Evolutionary conservation across 2,329 filamentous ascomycete species (phyloP).

Genomic region (Blastomyces parvus): DNA sequence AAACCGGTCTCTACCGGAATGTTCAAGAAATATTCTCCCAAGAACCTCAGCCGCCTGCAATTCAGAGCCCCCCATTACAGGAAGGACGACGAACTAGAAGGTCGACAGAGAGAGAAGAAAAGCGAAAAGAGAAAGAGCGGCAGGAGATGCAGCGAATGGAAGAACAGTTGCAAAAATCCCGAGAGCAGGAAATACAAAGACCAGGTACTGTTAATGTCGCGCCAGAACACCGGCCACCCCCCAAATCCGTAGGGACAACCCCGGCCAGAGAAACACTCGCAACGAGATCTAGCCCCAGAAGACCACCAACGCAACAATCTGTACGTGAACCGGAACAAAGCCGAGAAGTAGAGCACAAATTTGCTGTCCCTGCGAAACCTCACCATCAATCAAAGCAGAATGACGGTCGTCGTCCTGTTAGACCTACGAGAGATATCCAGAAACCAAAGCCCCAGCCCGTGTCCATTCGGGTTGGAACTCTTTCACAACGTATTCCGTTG

Average conservation of each 20-base stretch:
- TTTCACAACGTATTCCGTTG: conserved; percentile 37
- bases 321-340: conserved; percentile 26
- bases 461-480: conserved; percentile 41
- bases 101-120: conserved; percentile 48
- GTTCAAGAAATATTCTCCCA: conserved; percentile 17
- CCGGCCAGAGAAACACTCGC: conserved; percentile 11
- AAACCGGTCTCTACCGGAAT: conserved; percentile 23
- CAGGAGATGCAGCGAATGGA: conserved; percentile 27
- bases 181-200: conserved; percentile 30
- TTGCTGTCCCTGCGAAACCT: conserved; percentile 19
- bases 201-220: conserved; percentile 24
- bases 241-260: conserved; percentile 24
- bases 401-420: conserved; percentile 34
- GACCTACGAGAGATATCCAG: conserved; percentile 36
- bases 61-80: conserved; percentile 27
- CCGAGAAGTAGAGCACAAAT: conserved; percentile 23
- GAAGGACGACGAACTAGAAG: conserved; percentile 46
- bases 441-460: conserved; percentile 41
- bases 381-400: conserved; percentile 25
- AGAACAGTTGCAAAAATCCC: conserved; percentile 26
- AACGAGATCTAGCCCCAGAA: conserved; percentile 20
- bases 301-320: conserved; percentile 19
- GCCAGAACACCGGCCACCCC: conserved; percentile 25
- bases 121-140: conserved; percentile 24
- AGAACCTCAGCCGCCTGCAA: conserved; percentile 18